Percentiles rank a stretch among this genome's conserved stretches.
These are phyloP conservation scores for Corylus americana DNA, from an alignment of 306 rosid species.

Conservation along the genomic window DNA sequence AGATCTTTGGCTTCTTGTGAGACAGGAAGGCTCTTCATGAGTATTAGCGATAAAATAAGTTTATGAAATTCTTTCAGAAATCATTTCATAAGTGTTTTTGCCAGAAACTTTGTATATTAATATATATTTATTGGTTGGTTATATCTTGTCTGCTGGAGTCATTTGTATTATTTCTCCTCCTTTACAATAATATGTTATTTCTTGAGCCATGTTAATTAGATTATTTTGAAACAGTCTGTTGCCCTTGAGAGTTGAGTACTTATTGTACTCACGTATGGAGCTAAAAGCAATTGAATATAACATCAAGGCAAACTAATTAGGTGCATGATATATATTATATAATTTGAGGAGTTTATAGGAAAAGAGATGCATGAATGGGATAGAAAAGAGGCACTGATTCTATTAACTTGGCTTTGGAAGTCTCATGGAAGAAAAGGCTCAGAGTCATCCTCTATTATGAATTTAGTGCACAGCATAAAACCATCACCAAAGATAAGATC, in stretches of 20 bases:
- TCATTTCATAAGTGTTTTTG: background rate
- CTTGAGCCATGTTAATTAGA: too few relatives aligned
- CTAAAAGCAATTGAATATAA: background rate
- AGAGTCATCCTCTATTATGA: background rate
- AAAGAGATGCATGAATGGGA: slow-evolving; percentile 2
- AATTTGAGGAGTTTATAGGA: background rate
- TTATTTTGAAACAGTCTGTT: too few relatives aligned
- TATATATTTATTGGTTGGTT: background rate
- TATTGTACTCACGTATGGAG: background rate
- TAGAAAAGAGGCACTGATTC: background rate
- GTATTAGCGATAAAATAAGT: background rate
- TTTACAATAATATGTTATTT: too few relatives aligned
- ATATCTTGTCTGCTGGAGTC: background rate
- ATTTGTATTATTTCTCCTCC: background rate
- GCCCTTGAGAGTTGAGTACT: background rate
- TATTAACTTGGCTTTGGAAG: background rate
- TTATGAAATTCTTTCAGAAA: background rate
- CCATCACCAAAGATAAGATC: background rate
- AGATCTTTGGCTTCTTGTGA: background rate
- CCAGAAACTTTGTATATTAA: background rate
- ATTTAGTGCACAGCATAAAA: background rate
- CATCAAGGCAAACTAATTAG: background rate
- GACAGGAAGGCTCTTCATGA: background rate
- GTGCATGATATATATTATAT: background rate
- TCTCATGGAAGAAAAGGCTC: background rate